Conservation (phyloP, 805 yeast genomes). For the Candida silvatica region DNA sequence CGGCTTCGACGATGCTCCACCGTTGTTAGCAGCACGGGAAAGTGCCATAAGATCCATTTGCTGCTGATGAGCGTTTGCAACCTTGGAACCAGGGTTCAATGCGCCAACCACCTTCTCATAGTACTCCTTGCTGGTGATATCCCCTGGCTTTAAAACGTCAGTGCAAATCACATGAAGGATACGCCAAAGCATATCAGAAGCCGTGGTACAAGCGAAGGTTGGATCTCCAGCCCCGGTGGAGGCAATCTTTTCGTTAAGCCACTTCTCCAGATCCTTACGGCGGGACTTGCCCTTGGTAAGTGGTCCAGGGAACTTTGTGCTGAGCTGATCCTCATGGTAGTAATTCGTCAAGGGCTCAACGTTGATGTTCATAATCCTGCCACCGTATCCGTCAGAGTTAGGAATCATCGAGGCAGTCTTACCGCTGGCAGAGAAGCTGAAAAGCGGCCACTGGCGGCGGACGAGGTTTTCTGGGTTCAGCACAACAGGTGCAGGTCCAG, state of each 20-base stretch:
- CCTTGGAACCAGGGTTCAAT: conserved; percentile 32
- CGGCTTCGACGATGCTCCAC: conserved; percentile 6
- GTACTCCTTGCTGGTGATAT: conserved; percentile 18
- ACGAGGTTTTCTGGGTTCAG: conserved; percentile 47
- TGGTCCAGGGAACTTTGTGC: conserved; percentile 61
- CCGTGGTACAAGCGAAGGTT: conserved; percentile 10
- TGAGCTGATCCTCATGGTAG: conserved; percentile 32
- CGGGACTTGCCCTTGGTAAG: conserved; percentile 46
- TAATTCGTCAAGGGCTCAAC: conserved; percentile 27
- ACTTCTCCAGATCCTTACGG: conserved; percentile 59
- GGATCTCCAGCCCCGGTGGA: conserved; percentile 9
- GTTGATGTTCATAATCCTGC: conserved; percentile 25
- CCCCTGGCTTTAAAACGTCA: conserved; percentile 18
- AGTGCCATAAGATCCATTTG: conserved; percentile 13
- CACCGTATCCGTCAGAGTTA: conserved; percentile 27
- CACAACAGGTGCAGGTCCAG: conserved; percentile 28
- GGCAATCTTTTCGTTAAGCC: conserved; percentile 39
- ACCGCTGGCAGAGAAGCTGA: conserved; percentile 50
- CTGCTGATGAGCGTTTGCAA: conserved; percentile 4
- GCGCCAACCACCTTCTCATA: conserved; percentile 26
- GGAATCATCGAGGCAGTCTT: conserved; percentile 39
- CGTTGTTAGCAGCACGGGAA: conserved; percentile 4
- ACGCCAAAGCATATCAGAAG: conserved; percentile 21
- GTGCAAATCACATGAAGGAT: conserved; percentile 17
- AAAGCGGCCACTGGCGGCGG: conserved; percentile 66